Conservation (phyloP, 1,284 basidiomycete genomes). For the Trichosporon asahii region DNA sequence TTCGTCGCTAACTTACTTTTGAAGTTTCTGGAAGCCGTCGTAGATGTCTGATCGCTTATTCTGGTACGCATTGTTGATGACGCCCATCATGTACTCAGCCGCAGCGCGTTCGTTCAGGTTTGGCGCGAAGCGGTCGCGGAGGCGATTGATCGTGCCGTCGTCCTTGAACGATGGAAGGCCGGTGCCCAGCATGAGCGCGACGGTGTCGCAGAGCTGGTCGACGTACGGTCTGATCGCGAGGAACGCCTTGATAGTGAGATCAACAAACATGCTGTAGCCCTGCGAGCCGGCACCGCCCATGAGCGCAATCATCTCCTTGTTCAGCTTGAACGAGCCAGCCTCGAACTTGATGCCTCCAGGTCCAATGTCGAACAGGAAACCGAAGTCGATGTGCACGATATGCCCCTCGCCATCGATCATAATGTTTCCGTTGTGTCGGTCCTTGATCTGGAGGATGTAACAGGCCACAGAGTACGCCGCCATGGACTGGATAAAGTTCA, state of each 20-base stretch:
- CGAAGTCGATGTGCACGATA: conserved; percentile 92
- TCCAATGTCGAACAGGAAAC: conserved; percentile 97
- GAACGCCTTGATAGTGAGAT: conserved; percentile 93
- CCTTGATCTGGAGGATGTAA: conserved; percentile 96
- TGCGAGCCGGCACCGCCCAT: conserved; percentile 94
- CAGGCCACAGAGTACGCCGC: conserved; percentile 99
- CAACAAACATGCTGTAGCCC: conserved; percentile 90
- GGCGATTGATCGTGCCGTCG: conserved; percentile 78
- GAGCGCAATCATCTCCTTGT: conserved; percentile 93
- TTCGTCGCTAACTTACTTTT: conserved; percentile 50
- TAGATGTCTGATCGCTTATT: conserved; percentile 88
- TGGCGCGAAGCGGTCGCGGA: conserved; percentile 82
- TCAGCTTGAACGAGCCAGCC: conserved; percentile 94
- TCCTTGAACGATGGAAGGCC: conserved; percentile 96
- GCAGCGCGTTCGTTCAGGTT: conserved; percentile 83
- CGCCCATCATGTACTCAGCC: conserved; percentile 83
- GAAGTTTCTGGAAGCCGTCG: conserved; percentile 66
- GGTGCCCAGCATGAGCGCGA: conserved; percentile 91
- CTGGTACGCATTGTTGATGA: conserved; percentile 89
- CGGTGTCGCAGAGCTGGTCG: conserved; percentile 81
- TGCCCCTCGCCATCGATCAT: conserved; percentile 98
- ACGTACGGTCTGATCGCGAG: conserved; percentile 88
- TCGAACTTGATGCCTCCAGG: conserved; percentile 81
- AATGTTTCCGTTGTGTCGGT: conserved; percentile 97
- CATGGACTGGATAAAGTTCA: conserved; percentile 99